Conservation (phyloP, 352 stramenopile genomes). For the Peronospora farinosa region DNA sequence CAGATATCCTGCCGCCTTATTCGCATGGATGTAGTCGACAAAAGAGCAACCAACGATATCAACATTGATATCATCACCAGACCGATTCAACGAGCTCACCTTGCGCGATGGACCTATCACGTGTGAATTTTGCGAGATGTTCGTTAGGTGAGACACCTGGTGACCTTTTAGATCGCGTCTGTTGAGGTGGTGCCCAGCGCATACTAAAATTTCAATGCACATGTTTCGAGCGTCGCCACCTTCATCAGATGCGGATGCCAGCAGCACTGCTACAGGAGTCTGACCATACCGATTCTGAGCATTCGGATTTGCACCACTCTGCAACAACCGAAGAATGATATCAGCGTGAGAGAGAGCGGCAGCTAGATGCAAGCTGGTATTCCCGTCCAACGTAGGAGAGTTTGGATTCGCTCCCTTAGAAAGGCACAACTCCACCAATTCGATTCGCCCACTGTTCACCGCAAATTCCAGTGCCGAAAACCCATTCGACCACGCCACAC, state of each 20-base stretch:
- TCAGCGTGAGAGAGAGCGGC: conserved; percentile 33
- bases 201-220: conserved; percentile 50
- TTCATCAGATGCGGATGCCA: conserved; percentile 26
- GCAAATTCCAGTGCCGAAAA: conserved; percentile 65
- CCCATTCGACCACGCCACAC: conserved; percentile 68
- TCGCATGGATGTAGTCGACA: conserved; percentile 42
- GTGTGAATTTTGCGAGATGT: conserved; percentile 34
- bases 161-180: conserved; percentile 62
- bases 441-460: conserved; percentile 30
- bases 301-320: conserved; percentile 53
- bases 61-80: conserved; percentile 22
- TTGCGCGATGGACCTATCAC: conserved; percentile 33
- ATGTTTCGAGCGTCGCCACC: conserved; percentile 26
- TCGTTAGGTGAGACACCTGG: conserved; percentile 47
- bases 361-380: conserved; percentile 72
- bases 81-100: conserved; percentile 19
- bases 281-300: conserved; percentile 66
- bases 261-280: conserved; percentile 46
- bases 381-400: conserved; percentile 44
- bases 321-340: conserved; percentile 51
- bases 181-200: conserved; percentile 39
- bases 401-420: conserved; percentile 68
- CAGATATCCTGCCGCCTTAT: conserved; percentile 27
- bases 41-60: conserved; percentile 67
- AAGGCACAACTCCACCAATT: conserved; percentile 64